Conservation (phyloP, 2,329 filamentous ascomycete species). For the Gremmenia infestans region DNA sequence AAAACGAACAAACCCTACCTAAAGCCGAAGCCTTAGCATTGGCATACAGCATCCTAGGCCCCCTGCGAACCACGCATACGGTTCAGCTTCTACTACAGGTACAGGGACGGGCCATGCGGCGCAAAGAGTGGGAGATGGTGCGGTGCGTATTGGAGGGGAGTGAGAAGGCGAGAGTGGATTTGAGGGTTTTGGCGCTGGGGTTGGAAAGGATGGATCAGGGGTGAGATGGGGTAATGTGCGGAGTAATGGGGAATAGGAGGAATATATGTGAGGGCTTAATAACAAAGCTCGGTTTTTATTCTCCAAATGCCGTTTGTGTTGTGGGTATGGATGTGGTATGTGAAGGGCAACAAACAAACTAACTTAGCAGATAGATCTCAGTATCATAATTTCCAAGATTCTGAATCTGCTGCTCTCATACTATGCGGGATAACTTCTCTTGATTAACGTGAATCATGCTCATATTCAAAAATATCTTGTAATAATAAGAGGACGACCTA, state of each 20-base stretch:
- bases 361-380: neutral
- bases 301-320: no score
- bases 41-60: neutral
- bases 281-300: no score
- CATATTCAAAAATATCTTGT: conserved; percentile 13
- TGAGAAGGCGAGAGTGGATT: neutral
- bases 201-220: neutral
- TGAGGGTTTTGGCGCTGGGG: neutral
- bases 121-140: neutral
- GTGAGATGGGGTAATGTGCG: neutral
- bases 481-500: conserved; percentile 8
- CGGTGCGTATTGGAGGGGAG: neutral
- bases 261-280: neutral
- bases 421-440: conserved; percentile 11
- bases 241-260: neutral
- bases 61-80: neutral
- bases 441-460: conserved; percentile 5
- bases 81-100: neutral
- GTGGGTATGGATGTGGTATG: no score
- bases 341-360: no score
- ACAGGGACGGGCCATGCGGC: neutral
- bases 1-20: no score
- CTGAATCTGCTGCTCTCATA: neutral
- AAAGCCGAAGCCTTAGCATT: neutral
- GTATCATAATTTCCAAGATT: neutral